These are phyloP conservation scores for Astrothelium macrocarpum DNA, from an alignment of 495 filamentous ascomycete genomes.

Conservation along the genomic window DNA sequence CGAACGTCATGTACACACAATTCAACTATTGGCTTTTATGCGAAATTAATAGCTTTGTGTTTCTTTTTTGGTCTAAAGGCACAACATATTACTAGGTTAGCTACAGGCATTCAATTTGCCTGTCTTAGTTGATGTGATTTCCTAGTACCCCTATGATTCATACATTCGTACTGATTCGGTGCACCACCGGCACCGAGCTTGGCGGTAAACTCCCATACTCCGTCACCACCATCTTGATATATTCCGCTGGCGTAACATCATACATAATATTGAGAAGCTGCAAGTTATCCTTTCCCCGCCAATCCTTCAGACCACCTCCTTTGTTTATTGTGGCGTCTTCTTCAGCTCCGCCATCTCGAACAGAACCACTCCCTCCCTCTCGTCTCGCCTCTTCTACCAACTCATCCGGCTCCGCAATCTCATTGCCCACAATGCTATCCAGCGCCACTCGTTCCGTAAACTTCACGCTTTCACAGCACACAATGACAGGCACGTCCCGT, in stretches of 20 bases:
- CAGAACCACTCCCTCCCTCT: slow-evolving; percentile 30
- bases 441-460: slow-evolving; percentile 85
- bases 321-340: slow-evolving; percentile 12
- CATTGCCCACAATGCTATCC: slow-evolving; percentile 87
- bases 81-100: too few species aligned
- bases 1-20: too few species aligned
- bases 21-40: too few species aligned
- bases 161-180: slow-evolving; percentile 39
- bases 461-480: slow-evolving; percentile 91
- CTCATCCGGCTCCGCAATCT: slow-evolving; percentile 65
- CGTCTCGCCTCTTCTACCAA: slow-evolving; percentile 36
- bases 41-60: too few species aligned
- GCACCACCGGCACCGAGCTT: slow-evolving; percentile 61
- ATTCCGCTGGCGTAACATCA: slow-evolving; percentile 86
- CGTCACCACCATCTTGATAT: slow-evolving; percentile 79
- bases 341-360: slow-evolving; percentile 23
- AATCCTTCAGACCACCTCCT: slow-evolving; percentile 37
- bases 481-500: slow-evolving; percentile 66
- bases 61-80: too few species aligned
- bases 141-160: not conserved
- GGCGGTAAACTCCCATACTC: slow-evolving; percentile 84
- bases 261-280: slow-evolving; percentile 80
- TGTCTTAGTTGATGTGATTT: not conserved
- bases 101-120: too few species aligned
- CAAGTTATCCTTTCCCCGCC: slow-evolving; percentile 52